phyloP scores from a whole-genome alignment of 2,329 filamentous ascomycete species.

The Colletotrichum sp. region DNA sequence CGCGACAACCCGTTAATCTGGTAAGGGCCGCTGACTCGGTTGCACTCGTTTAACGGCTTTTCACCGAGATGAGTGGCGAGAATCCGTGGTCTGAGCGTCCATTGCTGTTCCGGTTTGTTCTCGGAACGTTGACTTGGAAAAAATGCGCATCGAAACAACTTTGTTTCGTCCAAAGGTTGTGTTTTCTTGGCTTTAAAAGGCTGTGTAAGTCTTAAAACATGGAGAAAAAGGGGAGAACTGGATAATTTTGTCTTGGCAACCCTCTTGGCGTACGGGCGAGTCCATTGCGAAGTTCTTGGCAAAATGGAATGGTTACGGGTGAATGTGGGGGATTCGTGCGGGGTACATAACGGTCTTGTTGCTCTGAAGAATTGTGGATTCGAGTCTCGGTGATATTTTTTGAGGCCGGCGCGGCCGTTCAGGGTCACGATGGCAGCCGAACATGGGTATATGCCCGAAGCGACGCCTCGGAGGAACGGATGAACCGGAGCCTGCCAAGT shows the following conservation, averaged over 20 bases:
- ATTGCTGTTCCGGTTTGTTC: not conserved
- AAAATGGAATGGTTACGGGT: not conserved
- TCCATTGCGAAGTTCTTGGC: not conserved
- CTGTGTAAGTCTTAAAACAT: not conserved
- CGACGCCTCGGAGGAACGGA: not conserved
- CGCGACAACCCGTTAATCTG: not conserved
- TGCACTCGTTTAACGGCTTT: not conserved
- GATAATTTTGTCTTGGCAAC: not conserved
- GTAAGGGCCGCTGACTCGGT: not conserved
- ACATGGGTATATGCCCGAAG: not conserved
- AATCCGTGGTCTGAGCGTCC: not conserved
- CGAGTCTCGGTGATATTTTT: not conserved
- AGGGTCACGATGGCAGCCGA: not conserved
- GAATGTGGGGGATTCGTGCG: constrained; percentile 2
- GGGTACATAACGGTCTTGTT: not conserved
- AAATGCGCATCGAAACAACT: not conserved
- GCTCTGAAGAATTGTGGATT: not conserved
- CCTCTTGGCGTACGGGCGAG: not conserved
- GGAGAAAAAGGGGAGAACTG: not conserved
- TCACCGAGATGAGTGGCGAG: not conserved
- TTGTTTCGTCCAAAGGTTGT: constrained; percentile 5
- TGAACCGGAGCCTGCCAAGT: not conserved
- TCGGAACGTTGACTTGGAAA: not conserved
- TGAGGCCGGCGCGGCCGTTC: not conserved
- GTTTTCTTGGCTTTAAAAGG: not conserved